Conservation (phyloP, 148 eudicot genomes). For the Pharnaceum exiguum region DNA sequence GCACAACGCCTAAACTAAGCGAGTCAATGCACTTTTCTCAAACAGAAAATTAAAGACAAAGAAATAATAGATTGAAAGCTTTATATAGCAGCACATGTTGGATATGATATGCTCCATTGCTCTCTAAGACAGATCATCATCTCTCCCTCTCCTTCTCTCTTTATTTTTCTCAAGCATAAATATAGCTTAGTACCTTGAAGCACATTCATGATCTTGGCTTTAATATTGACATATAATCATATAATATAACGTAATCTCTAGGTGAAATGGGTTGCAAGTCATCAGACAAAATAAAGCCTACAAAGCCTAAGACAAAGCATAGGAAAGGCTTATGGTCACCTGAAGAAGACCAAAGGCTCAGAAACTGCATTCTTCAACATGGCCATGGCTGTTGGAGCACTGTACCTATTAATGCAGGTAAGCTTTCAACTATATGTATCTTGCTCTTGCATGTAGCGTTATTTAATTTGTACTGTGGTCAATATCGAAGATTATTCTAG, state of each 20-base stretch:
- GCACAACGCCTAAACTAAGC: no score
- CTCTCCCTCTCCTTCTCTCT: not conserved
- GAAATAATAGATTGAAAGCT: slow-evolving; percentile 1
- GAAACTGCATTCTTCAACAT: slow-evolving; percentile 42
- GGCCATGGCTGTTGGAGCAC: slow-evolving; percentile 89
- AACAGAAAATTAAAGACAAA: not conserved
- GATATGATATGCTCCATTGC: slow-evolving; percentile 8
- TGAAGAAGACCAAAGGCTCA: slow-evolving; percentile 62
- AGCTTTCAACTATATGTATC: no score
- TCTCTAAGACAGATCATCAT: slow-evolving; percentile 14
- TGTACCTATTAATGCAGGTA: slow-evolving; percentile 66
- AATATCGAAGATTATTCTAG: no score
- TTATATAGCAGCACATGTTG: slow-evolving; percentile 17
- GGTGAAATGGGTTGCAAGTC: slow-evolving; percentile 40
- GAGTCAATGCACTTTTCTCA: no score
- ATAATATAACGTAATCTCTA: not conserved
- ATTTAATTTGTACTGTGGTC: no score
- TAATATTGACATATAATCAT: no score
- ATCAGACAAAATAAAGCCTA: slow-evolving; percentile 18
- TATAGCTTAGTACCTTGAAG: not conserved
- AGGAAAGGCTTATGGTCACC: slow-evolving; percentile 92
- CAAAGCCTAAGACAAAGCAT: slow-evolving; percentile 49
- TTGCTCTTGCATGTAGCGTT: no score
- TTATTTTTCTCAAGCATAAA: no score
- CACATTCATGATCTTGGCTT: not conserved